These are phyloP conservation scores for Turnera subulata DNA, from an alignment of 345 rosid species.

Conservation along the genomic window DNA sequence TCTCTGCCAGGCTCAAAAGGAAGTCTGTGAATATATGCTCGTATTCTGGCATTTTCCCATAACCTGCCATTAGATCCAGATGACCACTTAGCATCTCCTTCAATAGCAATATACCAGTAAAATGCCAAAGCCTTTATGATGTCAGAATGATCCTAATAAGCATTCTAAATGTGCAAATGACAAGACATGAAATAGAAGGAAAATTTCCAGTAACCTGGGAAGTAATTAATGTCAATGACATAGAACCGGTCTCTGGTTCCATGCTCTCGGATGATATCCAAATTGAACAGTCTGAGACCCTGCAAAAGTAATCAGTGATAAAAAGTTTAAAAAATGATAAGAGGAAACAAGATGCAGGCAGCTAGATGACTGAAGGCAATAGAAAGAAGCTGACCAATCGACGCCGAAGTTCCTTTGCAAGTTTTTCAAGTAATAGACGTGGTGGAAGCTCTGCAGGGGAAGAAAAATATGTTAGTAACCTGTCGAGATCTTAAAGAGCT, in stretches of 20 bases:
- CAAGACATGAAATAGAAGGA: neutral
- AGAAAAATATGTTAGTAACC: constrained; percentile 8
- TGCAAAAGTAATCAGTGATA: constrained; percentile 24
- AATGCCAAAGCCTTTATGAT: neutral
- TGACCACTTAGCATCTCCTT: neutral
- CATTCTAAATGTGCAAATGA: neutral
- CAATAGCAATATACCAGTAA: neutral
- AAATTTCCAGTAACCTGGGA: constrained; percentile 50
- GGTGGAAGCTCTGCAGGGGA: constrained; percentile 72
- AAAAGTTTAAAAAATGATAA: neutral
- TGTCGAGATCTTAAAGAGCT: too few species aligned
- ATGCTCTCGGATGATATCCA: constrained; percentile 75
- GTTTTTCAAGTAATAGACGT: constrained; percentile 65
- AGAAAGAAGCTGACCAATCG: constrained; percentile 40
- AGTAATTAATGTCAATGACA: constrained; percentile 80
- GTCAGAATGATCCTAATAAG: neutral
- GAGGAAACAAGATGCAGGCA: neutral
- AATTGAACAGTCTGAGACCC: constrained; percentile 76
- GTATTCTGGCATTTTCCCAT: constrained; percentile 80
- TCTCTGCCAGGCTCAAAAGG: constrained; percentile 55
- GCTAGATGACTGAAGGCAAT: neutral
- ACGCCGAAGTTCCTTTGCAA: constrained; percentile 66
- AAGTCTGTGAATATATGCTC: constrained; percentile 79
- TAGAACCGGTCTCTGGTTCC: constrained; percentile 63
- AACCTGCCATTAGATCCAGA: constrained; percentile 39